These are phyloP conservation scores for Thermoascus crustaceus DNA, from an alignment of 2,329 filamentous ascomycete species.

Conservation along the genomic window DNA sequence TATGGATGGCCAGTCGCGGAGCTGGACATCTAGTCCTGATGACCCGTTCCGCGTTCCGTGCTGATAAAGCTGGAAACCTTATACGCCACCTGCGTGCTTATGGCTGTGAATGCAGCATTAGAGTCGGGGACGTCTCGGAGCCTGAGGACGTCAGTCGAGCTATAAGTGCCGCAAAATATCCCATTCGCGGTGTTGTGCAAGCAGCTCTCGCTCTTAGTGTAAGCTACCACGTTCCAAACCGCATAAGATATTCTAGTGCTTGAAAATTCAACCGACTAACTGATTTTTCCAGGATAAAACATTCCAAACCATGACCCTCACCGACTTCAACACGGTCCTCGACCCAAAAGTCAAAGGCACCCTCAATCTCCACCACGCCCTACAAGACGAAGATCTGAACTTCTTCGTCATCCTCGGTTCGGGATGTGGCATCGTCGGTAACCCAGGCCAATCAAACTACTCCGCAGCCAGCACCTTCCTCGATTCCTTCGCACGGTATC, in stretches of 20 bases:
- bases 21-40: background rate
- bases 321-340: background rate
- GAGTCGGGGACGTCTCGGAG: background rate
- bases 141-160: background rate
- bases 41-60: background rate
- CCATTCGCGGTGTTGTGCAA: background rate
- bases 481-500: slow-evolving; percentile 16
- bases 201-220: background rate
- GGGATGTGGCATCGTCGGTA: slow-evolving; percentile 5
- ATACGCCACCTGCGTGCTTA: background rate
- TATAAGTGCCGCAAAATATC: background rate
- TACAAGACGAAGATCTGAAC: background rate
- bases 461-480: slow-evolving; percentile 9
- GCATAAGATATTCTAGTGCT: too few species aligned
- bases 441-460: slow-evolving; percentile 9
- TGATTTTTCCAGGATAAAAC: too few species aligned
- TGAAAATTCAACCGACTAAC: too few species aligned
- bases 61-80: background rate
- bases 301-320: background rate
- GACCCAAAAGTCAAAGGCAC: background rate
- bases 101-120: background rate
- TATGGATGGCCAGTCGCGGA: background rate
- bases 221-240: too few species aligned
- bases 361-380: background rate
- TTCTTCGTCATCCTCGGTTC: background rate